Evolutionary conservation across 257 asterid genomes (phyloP).

Genomic region (Jacaranda copaia): DNA sequence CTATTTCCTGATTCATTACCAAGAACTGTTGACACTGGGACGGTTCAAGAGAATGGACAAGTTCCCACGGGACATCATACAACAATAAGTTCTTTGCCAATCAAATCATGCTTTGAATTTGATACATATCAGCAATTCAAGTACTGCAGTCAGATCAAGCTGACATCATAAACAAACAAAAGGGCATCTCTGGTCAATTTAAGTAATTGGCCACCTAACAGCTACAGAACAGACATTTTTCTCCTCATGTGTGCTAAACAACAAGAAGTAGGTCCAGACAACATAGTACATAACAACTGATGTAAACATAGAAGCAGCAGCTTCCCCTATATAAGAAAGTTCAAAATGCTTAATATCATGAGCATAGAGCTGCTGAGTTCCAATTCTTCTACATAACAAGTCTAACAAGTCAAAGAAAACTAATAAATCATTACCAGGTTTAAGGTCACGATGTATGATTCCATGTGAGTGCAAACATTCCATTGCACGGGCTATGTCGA

Average conservation of each 20-base stretch:
- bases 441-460: constrained; percentile 83
- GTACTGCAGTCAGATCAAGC: too few species aligned
- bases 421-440: constrained; percentile 64
- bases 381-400: not conserved
- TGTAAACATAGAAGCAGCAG: not conserved
- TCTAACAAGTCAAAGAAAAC: not conserved
- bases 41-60: not conserved
- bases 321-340: too few species aligned
- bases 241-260: not conserved
- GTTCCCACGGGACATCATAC: not conserved
- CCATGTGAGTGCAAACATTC: constrained; percentile 91
- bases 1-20: not conserved
- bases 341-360: not conserved
- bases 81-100: not conserved
- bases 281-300: not conserved
- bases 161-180: too few species aligned
- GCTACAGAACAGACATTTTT: too few species aligned
- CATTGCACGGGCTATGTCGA: constrained; percentile 88
- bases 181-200: too few species aligned
- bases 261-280: not conserved
- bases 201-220: too few species aligned
- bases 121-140: too few species aligned
- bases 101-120: too few species aligned
- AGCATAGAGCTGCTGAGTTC: not conserved
- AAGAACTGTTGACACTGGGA: not conserved